phyloP scores from a whole-genome alignment of 106 monocot species.

The Dioscorea alata region DNA sequence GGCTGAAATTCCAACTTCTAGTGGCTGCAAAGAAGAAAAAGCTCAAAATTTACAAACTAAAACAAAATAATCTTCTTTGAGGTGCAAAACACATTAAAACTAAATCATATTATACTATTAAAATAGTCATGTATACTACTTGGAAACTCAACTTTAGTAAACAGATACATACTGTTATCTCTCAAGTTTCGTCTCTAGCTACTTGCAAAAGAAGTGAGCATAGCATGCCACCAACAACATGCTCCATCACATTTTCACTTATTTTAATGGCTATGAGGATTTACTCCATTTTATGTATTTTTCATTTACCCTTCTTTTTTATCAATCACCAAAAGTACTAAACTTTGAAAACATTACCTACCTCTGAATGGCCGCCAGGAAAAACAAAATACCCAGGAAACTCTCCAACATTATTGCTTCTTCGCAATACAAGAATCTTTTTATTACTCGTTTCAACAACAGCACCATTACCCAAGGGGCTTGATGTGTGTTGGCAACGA shows the following conservation, averaged over 20 bases:
- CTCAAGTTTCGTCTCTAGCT: too few relatives aligned
- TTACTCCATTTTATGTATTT: too few relatives aligned
- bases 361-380: slow-evolving; percentile 99
- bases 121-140: too few relatives aligned
- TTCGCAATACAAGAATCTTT: slow-evolving; percentile 75
- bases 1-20: slow-evolving; percentile 65
- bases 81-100: background rate
- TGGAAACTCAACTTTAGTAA: too few relatives aligned
- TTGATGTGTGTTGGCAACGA: slow-evolving; percentile 67
- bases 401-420: slow-evolving; percentile 92
- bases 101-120: too few relatives aligned
- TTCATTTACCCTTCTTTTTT: too few relatives aligned
- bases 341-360: slow-evolving; percentile 8
- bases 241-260: too few relatives aligned
- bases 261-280: too few relatives aligned
- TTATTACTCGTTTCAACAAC: slow-evolving; percentile 80
- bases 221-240: too few relatives aligned
- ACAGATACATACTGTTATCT: too few relatives aligned
- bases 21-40: slow-evolving; percentile 49
- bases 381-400: slow-evolving; percentile 96
- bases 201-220: too few relatives aligned
- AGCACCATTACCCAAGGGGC: slow-evolving; percentile 94
- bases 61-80: background rate
- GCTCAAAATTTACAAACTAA: background rate
- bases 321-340: too few relatives aligned